Evolutionary conservation across 1,284 basidiomycete species (phyloP).

Genomic region (Heterobasidion parviporum): DNA sequence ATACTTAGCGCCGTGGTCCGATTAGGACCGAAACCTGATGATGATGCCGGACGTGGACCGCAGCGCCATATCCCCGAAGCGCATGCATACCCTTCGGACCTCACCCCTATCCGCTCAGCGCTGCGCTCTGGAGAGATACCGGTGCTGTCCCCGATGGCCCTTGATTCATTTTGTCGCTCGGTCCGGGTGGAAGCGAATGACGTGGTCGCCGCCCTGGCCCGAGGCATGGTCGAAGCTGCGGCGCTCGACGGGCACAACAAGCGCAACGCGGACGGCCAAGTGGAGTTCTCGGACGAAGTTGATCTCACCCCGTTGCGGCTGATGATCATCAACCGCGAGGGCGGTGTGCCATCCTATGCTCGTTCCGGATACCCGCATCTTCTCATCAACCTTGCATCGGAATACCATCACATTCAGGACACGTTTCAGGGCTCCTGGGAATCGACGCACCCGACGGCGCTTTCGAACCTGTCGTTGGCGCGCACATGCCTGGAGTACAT

Average conservation of each 20-base stretch:
- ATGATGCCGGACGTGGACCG: constrained; percentile 3
- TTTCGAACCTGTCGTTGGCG: constrained; percentile 84
- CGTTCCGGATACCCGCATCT: constrained; percentile 92
- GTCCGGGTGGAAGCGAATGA: constrained; percentile 87
- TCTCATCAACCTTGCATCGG: constrained; percentile 89
- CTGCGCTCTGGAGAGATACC: constrained; percentile 92
- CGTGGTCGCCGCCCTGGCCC: constrained; percentile 81
- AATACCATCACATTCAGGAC: constrained; percentile 79
- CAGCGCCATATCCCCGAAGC: constrained; percentile 48
- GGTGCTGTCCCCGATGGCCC: constrained; percentile 89
- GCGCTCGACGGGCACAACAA: constrained; percentile 25
- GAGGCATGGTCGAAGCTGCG: constrained; percentile 75
- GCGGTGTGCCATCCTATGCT: constrained; percentile 96
- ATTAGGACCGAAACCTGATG: constrained; percentile 65
- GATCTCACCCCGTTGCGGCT: constrained; percentile 88
- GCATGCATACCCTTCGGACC: constrained; percentile 67
- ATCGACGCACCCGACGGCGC: constrained; percentile 75
- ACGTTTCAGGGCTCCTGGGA: constrained; percentile 82
- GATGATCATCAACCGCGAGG: constrained; percentile 97
- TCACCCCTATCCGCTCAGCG: constrained; percentile 80
- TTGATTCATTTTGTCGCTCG: constrained; percentile 86
- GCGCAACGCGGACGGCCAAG: constrained; percentile 16
- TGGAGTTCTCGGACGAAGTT: constrained; percentile 26
- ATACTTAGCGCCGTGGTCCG: constrained; percentile 82
- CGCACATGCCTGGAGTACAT: constrained; percentile 87